A percentile compares a stretch with the other conserved stretches of the same genome.
Evolutionary conservation across 768 basidiomycete genomes (phyloP).

Genomic region (Sutorius australiensis): DNA sequence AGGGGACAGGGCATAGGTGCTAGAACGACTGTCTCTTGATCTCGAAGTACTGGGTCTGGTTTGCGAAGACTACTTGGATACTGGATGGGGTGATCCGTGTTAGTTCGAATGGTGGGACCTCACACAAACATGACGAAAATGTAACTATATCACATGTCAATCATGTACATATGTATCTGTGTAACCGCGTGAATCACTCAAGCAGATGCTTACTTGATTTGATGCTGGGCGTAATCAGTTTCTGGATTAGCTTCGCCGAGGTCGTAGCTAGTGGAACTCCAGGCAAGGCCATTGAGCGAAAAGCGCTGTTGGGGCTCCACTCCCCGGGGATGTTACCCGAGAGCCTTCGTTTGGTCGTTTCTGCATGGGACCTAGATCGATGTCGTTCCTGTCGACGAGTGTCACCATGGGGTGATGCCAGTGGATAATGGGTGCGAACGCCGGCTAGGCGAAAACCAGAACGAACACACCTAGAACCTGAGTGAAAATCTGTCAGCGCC

Average conservation of each 20-base stretch:
- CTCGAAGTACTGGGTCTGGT: neutral
- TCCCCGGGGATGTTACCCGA: neutral
- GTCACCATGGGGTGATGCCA: constrained; percentile 12
- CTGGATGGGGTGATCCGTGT: too few relatives aligned
- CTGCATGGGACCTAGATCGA: neutral
- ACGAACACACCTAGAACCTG: neutral
- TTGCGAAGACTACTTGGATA: too few relatives aligned
- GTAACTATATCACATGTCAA: neutral
- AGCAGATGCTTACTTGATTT: neutral
- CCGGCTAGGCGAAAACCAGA: constrained; percentile 4
- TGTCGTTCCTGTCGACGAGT: neutral
- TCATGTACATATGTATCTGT: neutral
- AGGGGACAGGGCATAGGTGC: constrained; percentile 1
- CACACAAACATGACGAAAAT: neutral
- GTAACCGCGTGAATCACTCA: neutral
- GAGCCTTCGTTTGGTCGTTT: neutral
- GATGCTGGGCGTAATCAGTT: neutral
- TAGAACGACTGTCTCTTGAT: neutral
- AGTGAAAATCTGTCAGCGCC: neutral
- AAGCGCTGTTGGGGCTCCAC: neutral
- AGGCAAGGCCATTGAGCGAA: neutral
- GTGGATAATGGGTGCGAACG: constrained; percentile 11
- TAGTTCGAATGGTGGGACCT: too few relatives aligned
- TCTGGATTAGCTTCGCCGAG: neutral
- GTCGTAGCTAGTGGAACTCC: too few relatives aligned